These are phyloP conservation scores for Liriodendron chinense DNA, from an alignment of 164 flowering plant genomes.

Conservation along the genomic window DNA sequence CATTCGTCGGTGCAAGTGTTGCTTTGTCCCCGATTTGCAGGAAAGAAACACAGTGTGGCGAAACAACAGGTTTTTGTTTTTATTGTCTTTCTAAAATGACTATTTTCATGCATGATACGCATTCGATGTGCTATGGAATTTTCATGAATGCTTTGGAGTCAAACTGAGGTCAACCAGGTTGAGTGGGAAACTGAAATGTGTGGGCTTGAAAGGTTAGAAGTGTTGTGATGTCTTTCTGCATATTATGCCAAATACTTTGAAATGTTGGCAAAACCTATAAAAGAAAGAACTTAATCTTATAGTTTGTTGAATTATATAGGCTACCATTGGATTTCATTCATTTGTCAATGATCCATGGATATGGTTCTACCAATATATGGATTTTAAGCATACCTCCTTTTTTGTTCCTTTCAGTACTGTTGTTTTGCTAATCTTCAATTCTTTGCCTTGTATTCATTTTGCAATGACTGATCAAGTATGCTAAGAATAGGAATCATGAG, in stretches of 20 bases:
- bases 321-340: background rate
- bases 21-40: conserved; percentile 85
- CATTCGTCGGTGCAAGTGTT: conserved; percentile 92
- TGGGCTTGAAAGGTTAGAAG: background rate
- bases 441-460: too few species aligned
- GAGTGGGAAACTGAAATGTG: background rate
- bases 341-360: background rate
- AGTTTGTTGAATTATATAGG: background rate
- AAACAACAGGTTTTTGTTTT: conserved; percentile 60
- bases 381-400: background rate
- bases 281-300: background rate
- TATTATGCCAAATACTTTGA: background rate
- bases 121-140: background rate
- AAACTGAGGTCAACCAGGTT: background rate
- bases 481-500: background rate
- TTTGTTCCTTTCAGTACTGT: too few species aligned
- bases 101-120: background rate
- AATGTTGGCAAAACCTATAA: background rate
- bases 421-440: too few species aligned
- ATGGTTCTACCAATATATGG: background rate
- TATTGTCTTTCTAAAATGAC: background rate
- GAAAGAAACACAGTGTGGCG: conserved; percentile 85
- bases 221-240: background rate
- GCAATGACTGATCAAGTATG: too few species aligned
- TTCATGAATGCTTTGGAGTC: background rate